Evolutionary conservation across 768 basidiomycete species (phyloP), one percentile per base, ranked within the genome.

Genomic region (Hemileccinum rubropunctum): DNA sequence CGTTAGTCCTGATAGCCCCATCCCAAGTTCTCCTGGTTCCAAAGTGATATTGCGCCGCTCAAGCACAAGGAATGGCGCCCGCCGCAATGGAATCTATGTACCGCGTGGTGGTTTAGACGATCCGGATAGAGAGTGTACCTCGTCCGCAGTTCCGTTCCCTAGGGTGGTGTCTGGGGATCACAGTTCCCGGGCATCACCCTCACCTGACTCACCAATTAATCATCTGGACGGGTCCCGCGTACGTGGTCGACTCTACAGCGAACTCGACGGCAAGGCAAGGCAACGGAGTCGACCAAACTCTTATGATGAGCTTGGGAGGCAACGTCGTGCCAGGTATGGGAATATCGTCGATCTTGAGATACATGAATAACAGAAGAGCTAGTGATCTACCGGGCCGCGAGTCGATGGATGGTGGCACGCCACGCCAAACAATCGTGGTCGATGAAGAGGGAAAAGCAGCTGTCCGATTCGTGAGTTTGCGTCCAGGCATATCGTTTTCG

Each of bases 401-500:
- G 63, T 81, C 81, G 27, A 71, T 80, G 66, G 86, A 87, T 57
- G 85, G 84, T 18, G 80, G 76, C 59, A 75, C 76, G 3, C 74
- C 81, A 23, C 74, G 88, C 32, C 82, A 83, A 71, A 81, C 84
- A 36, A 73, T 95, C 33, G 77, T 92, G 38, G 77, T 95, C 42
- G 75, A 79, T 63, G 92, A 94, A 72, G 83, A 88, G 55, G 91
- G 91, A 44, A 88, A 86, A 72, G 73, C 83, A 15, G 76, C 88
- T 7, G 82, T 86, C 45, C 86, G 84, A 65, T 93, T 88, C 66
- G 92, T 94, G 64, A 79, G 92, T 78, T 35, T 48, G 38, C 38
- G 8, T 30, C 21, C 27, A 13, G 35, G 37, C 46, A 18, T 50
- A 38, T 42, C 27, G 17, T 33, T 39, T 40, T 13, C 53, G 35